These are phyloP conservation scores for Solanum ahanhuiri DNA, from an alignment of 257 asterid genomes.

Conservation along the genomic window DNA sequence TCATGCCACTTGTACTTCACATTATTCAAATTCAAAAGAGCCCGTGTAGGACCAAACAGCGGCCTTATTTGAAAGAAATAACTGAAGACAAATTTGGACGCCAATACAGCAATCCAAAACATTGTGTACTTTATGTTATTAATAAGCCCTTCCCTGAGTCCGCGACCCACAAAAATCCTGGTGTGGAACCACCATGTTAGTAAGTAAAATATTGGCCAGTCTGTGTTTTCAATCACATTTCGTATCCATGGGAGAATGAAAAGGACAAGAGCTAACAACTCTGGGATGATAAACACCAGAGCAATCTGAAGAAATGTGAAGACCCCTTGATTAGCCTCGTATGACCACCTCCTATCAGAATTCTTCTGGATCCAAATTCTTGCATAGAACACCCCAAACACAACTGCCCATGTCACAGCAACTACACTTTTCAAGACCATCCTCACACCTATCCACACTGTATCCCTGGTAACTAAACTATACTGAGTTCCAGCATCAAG, in stretches of 20 bases:
- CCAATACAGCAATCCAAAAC: constrained; percentile 64
- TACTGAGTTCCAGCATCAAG: constrained; percentile 99
- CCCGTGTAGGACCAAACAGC: constrained; percentile 64
- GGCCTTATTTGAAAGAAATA: constrained; percentile 84
- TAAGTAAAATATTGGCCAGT: constrained; percentile 49
- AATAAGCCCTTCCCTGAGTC: constrained; percentile 84
- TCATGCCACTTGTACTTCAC: constrained; percentile 68
- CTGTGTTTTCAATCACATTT: constrained; percentile 56
- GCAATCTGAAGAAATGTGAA: constrained; percentile 61
- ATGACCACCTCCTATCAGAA: constrained; percentile 59
- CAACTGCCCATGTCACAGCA: constrained; percentile 66
- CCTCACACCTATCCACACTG: constrained; percentile 63
- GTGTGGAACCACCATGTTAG: constrained; percentile 87
- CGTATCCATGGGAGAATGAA: constrained; percentile 82
- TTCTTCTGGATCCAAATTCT: constrained; percentile 80
- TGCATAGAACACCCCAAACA: constrained; percentile 71
- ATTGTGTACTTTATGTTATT: constrained; percentile 57
- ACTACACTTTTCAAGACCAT: constrained; percentile 81
- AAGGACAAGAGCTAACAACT: constrained; percentile 58
- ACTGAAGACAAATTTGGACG: constrained; percentile 65
- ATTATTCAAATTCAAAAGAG: constrained; percentile 29
- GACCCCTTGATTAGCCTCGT: constrained; percentile 60
- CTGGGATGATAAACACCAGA: constrained; percentile 59
- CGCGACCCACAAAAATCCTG: constrained; percentile 75
- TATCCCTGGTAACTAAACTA: constrained; percentile 74